A percentile compares a stretch with the other conserved stretches of the same genome.
Evolutionary conservation across 2,329 filamentous ascomycete species (phyloP).

Genomic region (Aspergillus puulaauensis): DNA sequence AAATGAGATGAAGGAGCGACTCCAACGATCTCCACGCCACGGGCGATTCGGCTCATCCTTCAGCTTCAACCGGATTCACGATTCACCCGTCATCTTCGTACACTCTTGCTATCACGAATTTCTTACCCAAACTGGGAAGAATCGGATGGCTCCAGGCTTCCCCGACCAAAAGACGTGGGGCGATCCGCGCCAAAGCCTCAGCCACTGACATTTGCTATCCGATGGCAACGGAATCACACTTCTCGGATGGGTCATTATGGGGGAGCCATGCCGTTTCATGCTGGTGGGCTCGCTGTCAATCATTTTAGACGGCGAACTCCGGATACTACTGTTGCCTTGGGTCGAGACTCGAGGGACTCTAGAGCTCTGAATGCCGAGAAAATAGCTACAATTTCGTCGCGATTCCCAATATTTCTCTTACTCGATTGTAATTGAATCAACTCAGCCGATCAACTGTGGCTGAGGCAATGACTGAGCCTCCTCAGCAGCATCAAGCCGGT

Average conservation of each 20-base stretch:
- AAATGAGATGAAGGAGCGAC: background rate
- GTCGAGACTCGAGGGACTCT: background rate
- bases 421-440: background rate
- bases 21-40: background rate
- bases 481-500: background rate
- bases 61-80: background rate
- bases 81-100: background rate
- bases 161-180: background rate
- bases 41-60: background rate
- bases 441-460: background rate
- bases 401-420: background rate
- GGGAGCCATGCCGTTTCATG: constrained; percentile 3
- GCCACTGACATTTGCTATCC: constrained; percentile 1
- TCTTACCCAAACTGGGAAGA: background rate
- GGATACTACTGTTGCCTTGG: background rate
- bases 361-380: background rate
- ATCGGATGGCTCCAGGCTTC: background rate
- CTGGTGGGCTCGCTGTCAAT: background rate
- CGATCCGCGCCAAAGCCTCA: background rate
- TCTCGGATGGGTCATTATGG: background rate
- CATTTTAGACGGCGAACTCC: background rate
- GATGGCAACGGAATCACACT: background rate
- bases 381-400: background rate
- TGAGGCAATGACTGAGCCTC: background rate
- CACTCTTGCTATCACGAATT: too few species aligned